Evolutionary conservation across 2,329 filamentous ascomycete species (phyloP).

Genomic region (Ophiocordyceps australis): DNA sequence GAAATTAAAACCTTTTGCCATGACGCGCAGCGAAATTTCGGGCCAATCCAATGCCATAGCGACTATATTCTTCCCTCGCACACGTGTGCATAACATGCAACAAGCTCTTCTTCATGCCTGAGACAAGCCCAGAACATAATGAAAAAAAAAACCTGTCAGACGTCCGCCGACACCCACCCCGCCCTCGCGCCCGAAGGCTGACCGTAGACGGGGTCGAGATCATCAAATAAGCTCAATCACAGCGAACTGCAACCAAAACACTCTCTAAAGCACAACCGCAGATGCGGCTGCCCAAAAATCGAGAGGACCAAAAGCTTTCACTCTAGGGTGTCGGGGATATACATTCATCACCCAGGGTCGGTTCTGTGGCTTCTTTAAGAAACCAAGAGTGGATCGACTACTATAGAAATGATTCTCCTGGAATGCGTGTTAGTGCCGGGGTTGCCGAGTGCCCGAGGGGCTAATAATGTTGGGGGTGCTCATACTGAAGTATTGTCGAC

Average conservation of each 20-base stretch:
- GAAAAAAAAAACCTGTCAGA: constrained; percentile 64
- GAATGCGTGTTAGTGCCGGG: not conserved
- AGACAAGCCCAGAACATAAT: constrained; percentile 27
- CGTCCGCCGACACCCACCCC: constrained; percentile 74
- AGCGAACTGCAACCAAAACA: constrained; percentile 23
- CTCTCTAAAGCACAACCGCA: constrained; percentile 52
- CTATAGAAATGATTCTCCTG: constrained; percentile 95
- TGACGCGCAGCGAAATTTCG: too few species aligned
- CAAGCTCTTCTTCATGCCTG: constrained; percentile 30
- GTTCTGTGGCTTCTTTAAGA: constrained; percentile 83
- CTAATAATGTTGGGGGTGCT: constrained; percentile 17
- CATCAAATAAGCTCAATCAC: constrained; percentile 38
- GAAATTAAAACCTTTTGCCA: too few species aligned
- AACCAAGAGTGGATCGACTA: constrained; percentile 85
- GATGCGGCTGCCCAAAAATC: constrained; percentile 27
- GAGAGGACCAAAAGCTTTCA: constrained; percentile 51
- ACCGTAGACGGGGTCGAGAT: constrained; percentile 65
- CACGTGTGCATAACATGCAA: too few species aligned
- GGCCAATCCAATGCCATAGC: too few species aligned
- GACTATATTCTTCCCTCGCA: too few species aligned
- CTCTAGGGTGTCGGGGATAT: constrained; percentile 81
- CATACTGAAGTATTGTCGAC: constrained; percentile 45
- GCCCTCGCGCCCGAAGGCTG: constrained; percentile 59
- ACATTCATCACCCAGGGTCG: constrained; percentile 85
- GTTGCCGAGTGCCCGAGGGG: constrained; percentile 3